phyloP scores from a whole-genome alignment of 1,139 yeast genomes.

The Debaryomyces sp. region DNA sequence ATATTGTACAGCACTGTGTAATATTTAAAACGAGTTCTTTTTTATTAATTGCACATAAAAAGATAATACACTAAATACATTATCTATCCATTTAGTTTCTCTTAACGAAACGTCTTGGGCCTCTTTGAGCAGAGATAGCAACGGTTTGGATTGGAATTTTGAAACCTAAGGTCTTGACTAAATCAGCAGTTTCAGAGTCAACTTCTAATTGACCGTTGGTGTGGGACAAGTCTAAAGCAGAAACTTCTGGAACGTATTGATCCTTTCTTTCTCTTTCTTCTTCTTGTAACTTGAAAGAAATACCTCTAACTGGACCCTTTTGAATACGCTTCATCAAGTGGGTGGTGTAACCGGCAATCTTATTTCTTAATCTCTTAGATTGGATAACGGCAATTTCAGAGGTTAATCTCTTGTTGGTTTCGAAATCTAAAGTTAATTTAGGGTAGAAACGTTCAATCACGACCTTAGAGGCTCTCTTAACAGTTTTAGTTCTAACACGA shows the following conservation, averaged over 20 bases:
- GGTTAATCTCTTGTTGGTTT: slow-evolving; percentile 99
- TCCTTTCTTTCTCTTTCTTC: slow-evolving; percentile 99
- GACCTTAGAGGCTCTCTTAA: slow-evolving; percentile 99
- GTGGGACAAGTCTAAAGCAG: slow-evolving; percentile 98
- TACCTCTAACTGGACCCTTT: slow-evolving; percentile 99
- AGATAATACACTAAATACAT: slow-evolving; percentile 10
- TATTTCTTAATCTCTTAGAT: slow-evolving; percentile 99
- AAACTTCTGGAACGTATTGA: slow-evolving; percentile 99
- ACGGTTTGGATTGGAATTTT: slow-evolving; percentile 91
- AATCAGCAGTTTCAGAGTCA: slow-evolving; percentile 96
- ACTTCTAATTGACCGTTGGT: slow-evolving; percentile 96
- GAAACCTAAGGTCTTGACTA: slow-evolving; percentile 96
- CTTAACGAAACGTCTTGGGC: slow-evolving; percentile 94
- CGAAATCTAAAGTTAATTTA: slow-evolving; percentile 98
- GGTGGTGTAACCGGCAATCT: slow-evolving; percentile 99
- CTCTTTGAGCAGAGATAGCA: slow-evolving; percentile 91
- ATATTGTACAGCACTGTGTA: slow-evolving; percentile 6
- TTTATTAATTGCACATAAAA: slow-evolving; percentile 14
- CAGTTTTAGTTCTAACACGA: slow-evolving; percentile 99
- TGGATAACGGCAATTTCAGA: slow-evolving; percentile 98
- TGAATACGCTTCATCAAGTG: slow-evolving; percentile 99
- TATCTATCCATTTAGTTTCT: slow-evolving; percentile 60
- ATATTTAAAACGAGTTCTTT: slow-evolving; percentile 6
- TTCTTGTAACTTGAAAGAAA: slow-evolving; percentile 99
- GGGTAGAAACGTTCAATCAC: slow-evolving; percentile 99